Conservation (phyloP, 2,329 filamentous ascomycete genomes). For the Fusarium nisikadoi region DNA sequence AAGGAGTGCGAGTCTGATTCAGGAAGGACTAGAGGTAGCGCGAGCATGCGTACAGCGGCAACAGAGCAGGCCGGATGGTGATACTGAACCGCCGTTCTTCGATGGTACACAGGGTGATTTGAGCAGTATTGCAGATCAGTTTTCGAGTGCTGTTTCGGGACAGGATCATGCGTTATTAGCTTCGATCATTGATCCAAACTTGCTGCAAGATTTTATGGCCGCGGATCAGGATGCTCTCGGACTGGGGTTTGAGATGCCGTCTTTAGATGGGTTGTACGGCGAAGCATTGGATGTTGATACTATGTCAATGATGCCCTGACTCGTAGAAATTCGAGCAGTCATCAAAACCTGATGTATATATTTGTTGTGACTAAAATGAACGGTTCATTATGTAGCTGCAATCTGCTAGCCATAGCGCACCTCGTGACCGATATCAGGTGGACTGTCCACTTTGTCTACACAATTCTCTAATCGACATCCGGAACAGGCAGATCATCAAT, state of each 20-base stretch:
- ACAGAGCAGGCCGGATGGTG: background rate
- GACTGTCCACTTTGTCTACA: accelerated
- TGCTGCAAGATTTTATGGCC: slow-evolving; percentile 7
- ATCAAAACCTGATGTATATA: accelerated
- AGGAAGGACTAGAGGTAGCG: background rate
- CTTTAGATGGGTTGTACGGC: background rate
- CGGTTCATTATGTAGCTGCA: accelerated
- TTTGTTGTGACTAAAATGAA: background rate
- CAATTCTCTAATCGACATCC: background rate
- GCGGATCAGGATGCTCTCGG: background rate
- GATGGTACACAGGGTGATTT: background rate
- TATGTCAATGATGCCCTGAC: background rate
- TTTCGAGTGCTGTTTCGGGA: background rate
- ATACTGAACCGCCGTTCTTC: background rate
- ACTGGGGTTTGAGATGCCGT: background rate
- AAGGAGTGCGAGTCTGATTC: background rate
- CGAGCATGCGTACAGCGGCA: background rate
- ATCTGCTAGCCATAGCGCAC: background rate
- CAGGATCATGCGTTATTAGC: background rate
- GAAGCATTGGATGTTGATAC: background rate
- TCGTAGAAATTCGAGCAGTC: too few species aligned
- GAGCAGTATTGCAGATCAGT: background rate
- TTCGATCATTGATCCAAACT: slow-evolving; percentile 1
- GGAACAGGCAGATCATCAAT: slow-evolving; percentile 20
- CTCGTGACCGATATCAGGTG: too few species aligned